phyloP scores from a whole-genome alignment of 2,329 filamentous ascomycete genomes.

The Ampelomyces quisqualis region DNA sequence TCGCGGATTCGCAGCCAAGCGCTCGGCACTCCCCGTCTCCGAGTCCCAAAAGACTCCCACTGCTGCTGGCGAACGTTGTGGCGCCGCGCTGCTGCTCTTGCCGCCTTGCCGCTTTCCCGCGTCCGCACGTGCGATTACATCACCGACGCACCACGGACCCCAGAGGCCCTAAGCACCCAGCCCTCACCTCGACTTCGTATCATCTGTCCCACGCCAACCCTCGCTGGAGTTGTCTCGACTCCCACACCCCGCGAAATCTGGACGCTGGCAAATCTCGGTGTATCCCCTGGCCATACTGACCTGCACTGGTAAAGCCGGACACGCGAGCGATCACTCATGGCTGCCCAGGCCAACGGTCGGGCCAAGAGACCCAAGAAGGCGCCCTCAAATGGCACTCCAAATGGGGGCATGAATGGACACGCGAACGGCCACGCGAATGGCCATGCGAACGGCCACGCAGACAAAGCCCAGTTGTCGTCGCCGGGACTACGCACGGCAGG shows the following conservation, averaged over 20 bases:
- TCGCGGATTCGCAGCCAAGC: too few species aligned
- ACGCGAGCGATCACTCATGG: constrained; percentile 41
- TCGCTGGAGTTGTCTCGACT: too few species aligned
- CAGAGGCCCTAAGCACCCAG: constrained; percentile 5
- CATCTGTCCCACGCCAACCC: constrained; percentile 13
- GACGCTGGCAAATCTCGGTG: not conserved
- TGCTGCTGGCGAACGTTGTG: too few species aligned
- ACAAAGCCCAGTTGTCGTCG: constrained; percentile 26
- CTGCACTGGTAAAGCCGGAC: too few species aligned
- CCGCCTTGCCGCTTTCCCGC: constrained; percentile 19
- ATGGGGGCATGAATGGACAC: constrained; percentile 26
- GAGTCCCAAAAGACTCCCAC: too few species aligned
- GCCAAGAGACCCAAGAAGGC: constrained; percentile 40
- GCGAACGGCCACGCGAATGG: constrained; percentile 26
- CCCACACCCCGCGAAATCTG: too few species aligned
- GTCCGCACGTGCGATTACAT: constrained; percentile 34
- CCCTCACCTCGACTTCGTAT: constrained; percentile 14
- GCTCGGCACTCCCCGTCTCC: too few species aligned
- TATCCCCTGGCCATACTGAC: not conserved
- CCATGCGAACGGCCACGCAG: constrained; percentile 31
- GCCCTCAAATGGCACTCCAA: constrained; percentile 26
- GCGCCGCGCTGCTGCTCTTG: too few species aligned
- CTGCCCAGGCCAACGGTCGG: constrained; percentile 41
- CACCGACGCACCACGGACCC: constrained; percentile 12
- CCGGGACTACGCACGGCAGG: constrained; percentile 13